Conservation (phyloP, 345 rosid species). For the rapeseed (Brassica napus) region Da-Ae NC_063447.1:16818501-16819000, state of each 20-base stretch:
- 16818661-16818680: neutral
- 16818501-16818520: constrained; percentile 52
- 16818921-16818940: constrained; percentile 13
- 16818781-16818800: neutral
- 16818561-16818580: constrained; percentile 43
- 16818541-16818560: constrained; percentile 45
- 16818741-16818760: constrained; percentile 29
- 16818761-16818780: neutral
- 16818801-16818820: constrained; percentile 14
- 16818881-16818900: neutral
- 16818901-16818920: neutral
- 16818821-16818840: neutral
- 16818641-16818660: constrained; percentile 10
- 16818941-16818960: constrained; percentile 42
- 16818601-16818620: constrained; percentile 60
- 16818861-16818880: neutral
- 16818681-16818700: constrained; percentile 42
- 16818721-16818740: constrained; percentile 17
- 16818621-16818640: constrained; percentile 40
- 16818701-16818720: constrained; percentile 27
- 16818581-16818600: constrained; percentile 51
- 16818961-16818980: constrained; percentile 21
- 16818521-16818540: constrained; percentile 61
- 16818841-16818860: neutral
- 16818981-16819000: constrained; percentile 34